Evolutionary conservation across 805 yeast genomes (phyloP).

Genomic region (Komagataella phaffii): DNA sequence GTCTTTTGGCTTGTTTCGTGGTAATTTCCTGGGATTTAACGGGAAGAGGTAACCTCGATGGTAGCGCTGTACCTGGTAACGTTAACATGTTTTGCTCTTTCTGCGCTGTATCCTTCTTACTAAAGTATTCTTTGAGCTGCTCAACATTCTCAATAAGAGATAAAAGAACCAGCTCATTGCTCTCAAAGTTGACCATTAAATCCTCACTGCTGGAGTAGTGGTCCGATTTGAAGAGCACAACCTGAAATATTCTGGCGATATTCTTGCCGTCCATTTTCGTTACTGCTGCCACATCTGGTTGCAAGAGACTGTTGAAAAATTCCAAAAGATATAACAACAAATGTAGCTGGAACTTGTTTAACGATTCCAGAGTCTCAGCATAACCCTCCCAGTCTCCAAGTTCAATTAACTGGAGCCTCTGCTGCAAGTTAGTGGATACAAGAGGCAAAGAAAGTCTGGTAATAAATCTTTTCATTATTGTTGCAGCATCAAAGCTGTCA

Average conservation of each 20-base stretch:
- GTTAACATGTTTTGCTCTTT: background rate
- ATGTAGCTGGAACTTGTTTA: conserved; percentile 6
- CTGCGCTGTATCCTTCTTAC: background rate
- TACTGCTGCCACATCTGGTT: conserved; percentile 10
- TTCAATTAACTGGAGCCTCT: conserved; percentile 5
- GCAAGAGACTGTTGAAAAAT: conserved; percentile 12
- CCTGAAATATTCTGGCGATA: conserved; percentile 23
- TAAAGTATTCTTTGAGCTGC: background rate
- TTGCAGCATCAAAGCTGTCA: conserved; percentile 21
- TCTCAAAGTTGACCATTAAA: background rate
- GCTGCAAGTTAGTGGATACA: conserved; percentile 12
- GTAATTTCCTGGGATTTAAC: background rate
- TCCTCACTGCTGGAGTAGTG: background rate
- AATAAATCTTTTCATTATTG: conserved; percentile 22
- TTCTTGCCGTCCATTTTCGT: conserved; percentile 24
- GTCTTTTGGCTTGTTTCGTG: background rate
- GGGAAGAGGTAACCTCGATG: background rate
- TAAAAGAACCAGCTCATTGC: background rate
- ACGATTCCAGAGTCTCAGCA: background rate
- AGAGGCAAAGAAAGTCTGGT: conserved; percentile 16
- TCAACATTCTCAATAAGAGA: background rate
- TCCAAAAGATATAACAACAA: conserved; percentile 15
- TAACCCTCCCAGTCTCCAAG: background rate
- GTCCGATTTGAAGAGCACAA: conserved; percentile 16
- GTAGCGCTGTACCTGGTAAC: background rate